Evolutionary conservation across 2,329 filamentous ascomycete species (phyloP), one percentile per base, ranked within the genome.

Genomic region (Cytospora mali): DNA sequence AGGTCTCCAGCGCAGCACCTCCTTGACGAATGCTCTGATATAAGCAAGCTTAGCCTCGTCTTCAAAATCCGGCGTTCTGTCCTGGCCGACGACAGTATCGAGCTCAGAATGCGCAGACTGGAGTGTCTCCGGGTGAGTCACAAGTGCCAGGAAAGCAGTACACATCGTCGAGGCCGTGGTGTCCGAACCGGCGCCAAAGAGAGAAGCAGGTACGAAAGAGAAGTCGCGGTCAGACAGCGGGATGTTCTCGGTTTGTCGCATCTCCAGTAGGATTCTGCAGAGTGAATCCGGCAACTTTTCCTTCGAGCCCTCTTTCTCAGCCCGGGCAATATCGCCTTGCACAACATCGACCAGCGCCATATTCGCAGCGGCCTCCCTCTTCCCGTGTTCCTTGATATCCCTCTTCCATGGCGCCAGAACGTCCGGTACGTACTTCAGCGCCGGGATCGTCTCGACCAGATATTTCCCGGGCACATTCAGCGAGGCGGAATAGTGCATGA

Each of bases 151-250:
- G 11, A 81, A 74, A 23, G 81, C 81, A 18, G 75, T 77, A 63
- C 78, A 79, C 23, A 83, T 72, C 0, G 78, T 80, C 16, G 76
- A 78, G 0, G 79, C 77, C 0, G 80, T 82, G 0, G 81, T 84
- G 64, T 84, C 81, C 5, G 75, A 81, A 29, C 81, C 77, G 13
- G 80, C 81, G 29, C 80, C 80, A 62, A 80, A 79, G 7, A 81
- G 55, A 7, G 66, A 66, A 0, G 67, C 64, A 70, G 78, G 74
- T 6, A 80, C 73, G 68, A 78, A 80, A 3, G 76, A 75, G 61
- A 81, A 75, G 65, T 80, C 73, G 14, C 73, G 73, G 18, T 75
- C 72, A 0, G 75, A 75, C 51, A 82, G 72, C 0, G 74, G 73
- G 6, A 75, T 72, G 18, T 71, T 69, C 54, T 79, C 76, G 9